Conservation (phyloP, 768 basidiomycete genomes). For the Chiua virens region DNA sequence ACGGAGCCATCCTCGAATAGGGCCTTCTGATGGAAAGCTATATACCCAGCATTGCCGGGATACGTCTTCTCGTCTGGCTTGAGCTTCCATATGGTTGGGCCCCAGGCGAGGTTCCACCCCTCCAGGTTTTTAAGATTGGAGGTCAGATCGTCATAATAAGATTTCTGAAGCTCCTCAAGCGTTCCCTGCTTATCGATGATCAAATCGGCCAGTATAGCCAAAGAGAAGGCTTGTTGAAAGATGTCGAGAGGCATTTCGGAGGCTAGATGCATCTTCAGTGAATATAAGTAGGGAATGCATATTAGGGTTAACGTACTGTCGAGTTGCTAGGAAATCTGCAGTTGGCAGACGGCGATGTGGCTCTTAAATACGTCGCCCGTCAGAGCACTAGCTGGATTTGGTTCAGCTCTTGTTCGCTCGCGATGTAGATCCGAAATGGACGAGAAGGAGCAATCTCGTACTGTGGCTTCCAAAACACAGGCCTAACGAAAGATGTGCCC, state of each 20-base stretch:
- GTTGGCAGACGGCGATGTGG: not conserved
- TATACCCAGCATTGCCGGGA: slow-evolving; percentile 16
- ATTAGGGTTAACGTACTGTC: not conserved
- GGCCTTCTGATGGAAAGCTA: slow-evolving; percentile 8
- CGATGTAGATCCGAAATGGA: too few relatives aligned
- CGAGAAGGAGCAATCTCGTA: too few relatives aligned
- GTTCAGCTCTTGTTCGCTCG: too few relatives aligned
- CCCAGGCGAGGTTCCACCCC: slow-evolving; percentile 13
- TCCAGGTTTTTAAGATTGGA: not conserved
- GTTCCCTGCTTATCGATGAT: slow-evolving; percentile 1
- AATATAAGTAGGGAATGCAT: not conserved
- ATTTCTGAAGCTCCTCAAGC: not conserved
- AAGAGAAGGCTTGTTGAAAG: slow-evolving; percentile 14
- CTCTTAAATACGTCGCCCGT: not conserved
- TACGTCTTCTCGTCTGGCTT: slow-evolving; percentile 3
- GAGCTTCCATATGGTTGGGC: slow-evolving; percentile 16
- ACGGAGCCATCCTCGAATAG: slow-evolving; percentile 9
- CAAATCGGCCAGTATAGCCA: slow-evolving; percentile 7
- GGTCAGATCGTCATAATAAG: not conserved
- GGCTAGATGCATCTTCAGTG: not conserved
- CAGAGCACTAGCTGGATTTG: too few relatives aligned
- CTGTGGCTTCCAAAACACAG: too few relatives aligned
- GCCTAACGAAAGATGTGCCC: too few relatives aligned
- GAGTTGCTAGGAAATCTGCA: not conserved
- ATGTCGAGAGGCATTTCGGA: slow-evolving; percentile 12